phyloP scores from a whole-genome alignment of 306 rosid genomes.

The Aeschynomene evenia region DNA sequence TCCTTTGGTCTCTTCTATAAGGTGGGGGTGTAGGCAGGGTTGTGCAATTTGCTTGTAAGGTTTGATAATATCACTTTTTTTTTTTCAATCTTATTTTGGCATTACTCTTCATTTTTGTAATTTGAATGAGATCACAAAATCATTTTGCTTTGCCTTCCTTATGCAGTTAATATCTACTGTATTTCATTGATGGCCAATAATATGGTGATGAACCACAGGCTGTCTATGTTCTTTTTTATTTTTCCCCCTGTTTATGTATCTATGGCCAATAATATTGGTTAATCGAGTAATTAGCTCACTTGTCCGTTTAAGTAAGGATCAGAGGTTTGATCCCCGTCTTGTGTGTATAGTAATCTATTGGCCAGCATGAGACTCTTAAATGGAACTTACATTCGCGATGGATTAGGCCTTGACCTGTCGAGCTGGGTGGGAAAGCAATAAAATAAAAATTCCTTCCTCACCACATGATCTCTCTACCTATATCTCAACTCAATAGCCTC shows the following conservation, averaged over 20 bases:
- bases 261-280: too few relatives aligned
- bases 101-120: conserved; percentile 25
- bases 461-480: too few relatives aligned
- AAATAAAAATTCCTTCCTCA: too few relatives aligned
- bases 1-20: background rate
- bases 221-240: background rate
- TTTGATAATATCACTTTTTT: conserved; percentile 13
- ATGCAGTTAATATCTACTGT: conserved; percentile 12
- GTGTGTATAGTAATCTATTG: too few relatives aligned
- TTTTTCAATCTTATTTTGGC: background rate
- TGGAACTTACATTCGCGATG: too few relatives aligned
- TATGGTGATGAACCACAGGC: conserved; percentile 5
- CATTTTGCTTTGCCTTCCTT: background rate
- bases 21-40: background rate
- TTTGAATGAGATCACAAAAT: conserved; percentile 24
- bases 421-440: too few relatives aligned
- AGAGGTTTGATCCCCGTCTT: too few relatives aligned
- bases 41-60: conserved; percentile 29
- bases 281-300: too few relatives aligned
- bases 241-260: background rate
- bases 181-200: conserved; percentile 19
- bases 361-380: too few relatives aligned
- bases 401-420: too few relatives aligned
- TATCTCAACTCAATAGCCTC: too few relatives aligned
- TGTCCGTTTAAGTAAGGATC: too few relatives aligned